phyloP scores from a whole-genome alignment of 164 flowering plant species.

The Kingdonia uniflora region DNA sequence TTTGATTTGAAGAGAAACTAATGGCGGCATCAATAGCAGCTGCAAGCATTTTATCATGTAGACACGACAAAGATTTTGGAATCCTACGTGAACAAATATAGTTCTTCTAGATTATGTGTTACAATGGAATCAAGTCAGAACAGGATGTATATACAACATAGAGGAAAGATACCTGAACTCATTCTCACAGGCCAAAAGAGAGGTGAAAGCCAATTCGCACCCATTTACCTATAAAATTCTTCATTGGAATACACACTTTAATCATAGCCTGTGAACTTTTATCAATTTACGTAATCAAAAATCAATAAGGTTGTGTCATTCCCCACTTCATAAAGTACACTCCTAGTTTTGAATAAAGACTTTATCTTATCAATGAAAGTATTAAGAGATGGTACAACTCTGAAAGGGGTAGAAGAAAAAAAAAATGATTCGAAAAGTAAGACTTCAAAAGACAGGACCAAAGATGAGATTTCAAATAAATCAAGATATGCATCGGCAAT shows the following conservation, averaged over 20 bases:
- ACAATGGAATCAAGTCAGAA: not conserved
- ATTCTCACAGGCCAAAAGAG: conserved; percentile 42
- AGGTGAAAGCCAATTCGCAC: conserved; percentile 61
- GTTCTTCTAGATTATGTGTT: too few species aligned
- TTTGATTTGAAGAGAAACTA: conserved; percentile 33
- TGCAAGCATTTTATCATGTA: conserved; percentile 85
- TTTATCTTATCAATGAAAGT: too few species aligned
- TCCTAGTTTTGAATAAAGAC: not conserved
- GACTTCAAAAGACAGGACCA: not conserved
- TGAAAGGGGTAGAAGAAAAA: too few species aligned
- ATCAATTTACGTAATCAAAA: not conserved
- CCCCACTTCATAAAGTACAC: not conserved
- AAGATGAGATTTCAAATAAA: not conserved
- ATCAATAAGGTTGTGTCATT: not conserved
- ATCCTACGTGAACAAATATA: conserved; percentile 25
- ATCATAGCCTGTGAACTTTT: too few species aligned
- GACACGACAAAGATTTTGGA: conserved; percentile 61
- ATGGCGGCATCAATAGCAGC: conserved; percentile 74
- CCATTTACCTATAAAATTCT: conserved; percentile 49
- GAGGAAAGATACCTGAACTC: conserved; percentile 43
- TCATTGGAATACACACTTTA: not conserved
- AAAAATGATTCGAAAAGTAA: too few species aligned
- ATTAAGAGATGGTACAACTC: too few species aligned
- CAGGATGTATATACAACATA: conserved; percentile 5
- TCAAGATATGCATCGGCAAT: too few species aligned